Base-by-base conservation (phyloP, 2,329 filamentous ascomycete species). In the Gaeumannomyces sp. region DNA sequence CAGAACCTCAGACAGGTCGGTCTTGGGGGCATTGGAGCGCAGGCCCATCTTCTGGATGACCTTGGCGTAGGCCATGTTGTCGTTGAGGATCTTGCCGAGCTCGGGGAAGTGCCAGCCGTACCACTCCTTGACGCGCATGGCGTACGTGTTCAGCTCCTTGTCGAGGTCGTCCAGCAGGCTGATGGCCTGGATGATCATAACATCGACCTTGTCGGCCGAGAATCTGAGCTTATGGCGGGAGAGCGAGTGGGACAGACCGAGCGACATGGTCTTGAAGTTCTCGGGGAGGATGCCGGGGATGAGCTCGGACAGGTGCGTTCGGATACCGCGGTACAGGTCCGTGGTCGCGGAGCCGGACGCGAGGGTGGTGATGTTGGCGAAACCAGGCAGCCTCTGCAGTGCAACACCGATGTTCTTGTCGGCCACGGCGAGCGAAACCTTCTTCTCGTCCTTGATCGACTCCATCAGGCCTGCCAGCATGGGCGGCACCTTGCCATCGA, bases 21-120 rank as follows among this genome's bases (percentile, higher is more conserved):
- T 85, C 64, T 85, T 85, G 68, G 87, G 82, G 67, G 90, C 90
- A 74, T 92, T 93, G 69, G 89, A 87, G 69, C 95, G 90, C 85
- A 96, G 92, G 71, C 95, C 95, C 82, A 96, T 91, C 69, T 89
- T 86, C 62, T 97, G 80, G 66, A 99, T 92, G 66, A 99, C 89
- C 70, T 89, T 89, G 66, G 93, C 89, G 76, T 97, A 99, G 69
- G 93, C 93, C 68, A 97, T 81, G 80, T 99, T 99, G 84, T 99
- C 95, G 78, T 96, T 96, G 71, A 97, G 85, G 74, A 98, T 97
- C 80, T 93, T 94, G 74, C 92, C 93, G 85, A 99, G 88, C 82
- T 99, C 95, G 57, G 95, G 95, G 83, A 98, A 99, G 80, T 98
- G 95, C 95, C 95, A 99, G 73, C 95, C 95, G 76, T 99, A 99